Conservation (phyloP, 768 basidiomycete genomes). For the Nevesoporus exiguus region DNA sequence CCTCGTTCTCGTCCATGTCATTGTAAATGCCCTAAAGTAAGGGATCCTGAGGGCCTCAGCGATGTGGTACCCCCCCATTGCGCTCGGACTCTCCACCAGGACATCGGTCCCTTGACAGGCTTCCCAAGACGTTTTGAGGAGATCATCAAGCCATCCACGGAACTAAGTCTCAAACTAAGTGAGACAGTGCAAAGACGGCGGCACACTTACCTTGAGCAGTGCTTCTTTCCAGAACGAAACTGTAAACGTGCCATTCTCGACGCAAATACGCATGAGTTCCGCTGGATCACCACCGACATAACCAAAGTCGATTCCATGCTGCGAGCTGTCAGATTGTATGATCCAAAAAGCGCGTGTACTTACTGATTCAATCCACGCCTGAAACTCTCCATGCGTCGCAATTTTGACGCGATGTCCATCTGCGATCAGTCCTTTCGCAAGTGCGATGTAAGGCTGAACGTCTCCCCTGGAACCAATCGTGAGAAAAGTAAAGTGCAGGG, state of each 20-base stretch:
- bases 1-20: constrained; percentile 97
- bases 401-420: constrained; percentile 90
- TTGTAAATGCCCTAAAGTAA: constrained; percentile 94
- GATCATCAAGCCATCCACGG: constrained; percentile 96
- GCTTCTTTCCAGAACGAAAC: constrained; percentile 93
- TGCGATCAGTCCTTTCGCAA: constrained; percentile 85
- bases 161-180: constrained; percentile 51
- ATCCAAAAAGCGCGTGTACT: constrained; percentile 30
- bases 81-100: constrained; percentile 91
- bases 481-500: constrained; percentile 87
- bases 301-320: constrained; percentile 96
- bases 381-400: constrained; percentile 93
- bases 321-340: constrained; percentile 6
- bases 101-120: constrained; percentile 95
- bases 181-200: not conserved
- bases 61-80: constrained; percentile 97
- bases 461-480: constrained; percentile 97
- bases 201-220: constrained; percentile 64
- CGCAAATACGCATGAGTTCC: constrained; percentile 95
- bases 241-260: constrained; percentile 97
- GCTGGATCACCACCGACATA: constrained; percentile 97
- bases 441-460: constrained; percentile 96
- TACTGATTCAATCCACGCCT: constrained; percentile 92
- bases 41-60: constrained; percentile 92
- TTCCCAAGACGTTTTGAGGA: constrained; percentile 93